Evolutionary conservation across 495 filamentous ascomycete species (phyloP).

Genomic region (Glonium stellatum): DNA sequence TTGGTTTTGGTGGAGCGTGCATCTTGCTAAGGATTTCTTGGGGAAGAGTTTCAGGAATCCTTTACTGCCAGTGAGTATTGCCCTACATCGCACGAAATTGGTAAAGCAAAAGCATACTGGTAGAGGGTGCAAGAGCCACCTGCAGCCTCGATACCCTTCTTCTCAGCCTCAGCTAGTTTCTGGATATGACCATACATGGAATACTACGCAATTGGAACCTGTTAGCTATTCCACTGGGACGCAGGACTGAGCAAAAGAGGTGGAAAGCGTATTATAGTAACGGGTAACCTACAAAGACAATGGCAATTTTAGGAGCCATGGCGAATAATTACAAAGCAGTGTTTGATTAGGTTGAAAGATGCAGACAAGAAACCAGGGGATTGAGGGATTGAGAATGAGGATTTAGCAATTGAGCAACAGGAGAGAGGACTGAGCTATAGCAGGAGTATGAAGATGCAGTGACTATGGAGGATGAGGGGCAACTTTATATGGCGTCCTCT

Average conservation of each 20-base stretch:
- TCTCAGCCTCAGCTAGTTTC: slow-evolving; percentile 67
- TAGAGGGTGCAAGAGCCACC: slow-evolving; percentile 72
- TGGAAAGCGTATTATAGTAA: not conserved
- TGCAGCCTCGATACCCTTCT: slow-evolving; percentile 80
- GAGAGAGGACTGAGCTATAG: too few relatives aligned
- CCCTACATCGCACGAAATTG: not conserved
- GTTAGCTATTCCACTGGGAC: not conserved
- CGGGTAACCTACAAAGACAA: slow-evolving; percentile 65
- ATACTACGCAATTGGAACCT: slow-evolving; percentile 51
- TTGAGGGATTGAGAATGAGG: not conserved
- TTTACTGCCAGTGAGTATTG: slow-evolving; percentile 1
- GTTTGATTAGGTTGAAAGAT: not conserved
- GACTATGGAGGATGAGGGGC: not conserved
- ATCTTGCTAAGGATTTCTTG: slow-evolving; percentile 78
- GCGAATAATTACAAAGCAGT: slow-evolving; percentile 29
- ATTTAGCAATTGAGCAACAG: not conserved
- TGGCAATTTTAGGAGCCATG: slow-evolving; percentile 91
- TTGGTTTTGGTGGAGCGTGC: slow-evolving; percentile 73
- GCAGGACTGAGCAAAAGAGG: not conserved
- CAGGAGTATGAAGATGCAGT: too few relatives aligned
- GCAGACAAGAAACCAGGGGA: not conserved
- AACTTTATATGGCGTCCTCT: not conserved
- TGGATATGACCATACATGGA: slow-evolving; percentile 71
- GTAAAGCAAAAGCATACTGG: slow-evolving; percentile 52
- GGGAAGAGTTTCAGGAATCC: slow-evolving; percentile 79